phyloP scores from a whole-genome alignment of 2,329 filamentous ascomycete species.

The Aphanoascus verrucosus region DNA sequence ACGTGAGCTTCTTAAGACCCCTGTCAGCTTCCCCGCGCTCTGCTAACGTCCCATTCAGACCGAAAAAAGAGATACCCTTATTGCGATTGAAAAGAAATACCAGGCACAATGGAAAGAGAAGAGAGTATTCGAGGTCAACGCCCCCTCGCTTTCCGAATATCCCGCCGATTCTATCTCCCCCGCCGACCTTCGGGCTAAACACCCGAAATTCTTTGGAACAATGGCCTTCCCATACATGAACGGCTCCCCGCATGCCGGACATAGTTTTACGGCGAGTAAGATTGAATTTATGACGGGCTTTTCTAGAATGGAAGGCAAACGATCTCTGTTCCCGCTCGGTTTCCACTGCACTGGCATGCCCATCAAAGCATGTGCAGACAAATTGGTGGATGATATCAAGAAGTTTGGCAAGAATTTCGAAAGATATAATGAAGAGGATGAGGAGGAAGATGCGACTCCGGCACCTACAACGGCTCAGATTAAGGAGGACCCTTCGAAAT shows the following conservation, averaged over 20 bases:
- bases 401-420: conserved; percentile 82
- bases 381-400: conserved; percentile 79
- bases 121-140: conserved; percentile 73
- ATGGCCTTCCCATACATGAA: conserved; percentile 78
- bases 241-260: conserved; percentile 77
- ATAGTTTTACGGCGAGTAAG: conserved; percentile 85
- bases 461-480: conserved; percentile 52
- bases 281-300: conserved; percentile 85
- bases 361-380: conserved; percentile 95
- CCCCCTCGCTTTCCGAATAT: conserved; percentile 67
- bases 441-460: conserved; percentile 44
- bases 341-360: conserved; percentile 97
- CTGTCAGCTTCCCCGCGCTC: conserved; percentile 15
- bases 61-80: conserved; percentile 74
- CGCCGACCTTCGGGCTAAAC: conserved; percentile 63
- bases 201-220: conserved; percentile 84
- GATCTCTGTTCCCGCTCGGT: conserved; percentile 76
- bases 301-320: conserved; percentile 81
- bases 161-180: conserved; percentile 63
- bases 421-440: conserved; percentile 55
- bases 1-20: conserved; percentile 29
- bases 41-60: conserved; percentile 44
- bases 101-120: conserved; percentile 72
- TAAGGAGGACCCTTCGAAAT: conserved; percentile 81
- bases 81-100: conserved; percentile 82